phyloP scores from a whole-genome alignment of 1,139 yeast genomes.

The Suhomyces guaymorum region DNA sequence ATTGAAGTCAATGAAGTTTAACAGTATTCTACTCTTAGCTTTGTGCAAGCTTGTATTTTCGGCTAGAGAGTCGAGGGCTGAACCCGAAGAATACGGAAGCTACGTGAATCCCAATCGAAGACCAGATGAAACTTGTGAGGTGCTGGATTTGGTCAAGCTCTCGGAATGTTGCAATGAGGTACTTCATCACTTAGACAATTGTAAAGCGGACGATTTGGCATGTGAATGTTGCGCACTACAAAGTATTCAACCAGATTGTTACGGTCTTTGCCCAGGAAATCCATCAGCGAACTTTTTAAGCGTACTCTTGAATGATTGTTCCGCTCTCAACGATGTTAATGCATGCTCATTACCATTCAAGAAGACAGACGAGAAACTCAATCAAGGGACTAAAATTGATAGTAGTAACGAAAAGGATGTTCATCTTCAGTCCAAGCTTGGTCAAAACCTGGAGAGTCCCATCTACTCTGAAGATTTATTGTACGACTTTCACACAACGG shows the following conservation, averaged over 20 bases:
- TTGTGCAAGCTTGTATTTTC: background rate
- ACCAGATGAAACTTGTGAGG: conserved; percentile 36
- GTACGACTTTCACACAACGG: no score
- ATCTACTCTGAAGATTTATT: no score
- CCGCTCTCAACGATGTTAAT: conserved; percentile 47
- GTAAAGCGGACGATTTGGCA: conserved; percentile 54
- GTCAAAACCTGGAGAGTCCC: background rate
- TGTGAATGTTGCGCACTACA: conserved; percentile 60
- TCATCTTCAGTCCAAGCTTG: background rate
- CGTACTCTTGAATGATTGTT: conserved; percentile 48
- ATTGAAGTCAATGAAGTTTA: no score
- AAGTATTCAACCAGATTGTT: conserved; percentile 45
- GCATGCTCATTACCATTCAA: conserved; percentile 54
- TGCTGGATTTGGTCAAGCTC: conserved; percentile 44
- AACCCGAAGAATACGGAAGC: conserved; percentile 41
- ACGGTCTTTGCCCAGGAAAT: conserved; percentile 50
- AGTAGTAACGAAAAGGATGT: background rate
- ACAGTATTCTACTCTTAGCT: no score
- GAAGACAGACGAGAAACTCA: conserved; percentile 29
- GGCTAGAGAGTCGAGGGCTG: background rate
- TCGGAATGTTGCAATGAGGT: conserved; percentile 50
- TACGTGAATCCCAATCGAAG: conserved; percentile 51
- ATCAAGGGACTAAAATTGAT: no score
- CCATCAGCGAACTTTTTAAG: conserved; percentile 49
- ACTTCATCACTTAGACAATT: conserved; percentile 44